Conservation (phyloP, 306 rosid species). For the Vigna radiata region DNA sequence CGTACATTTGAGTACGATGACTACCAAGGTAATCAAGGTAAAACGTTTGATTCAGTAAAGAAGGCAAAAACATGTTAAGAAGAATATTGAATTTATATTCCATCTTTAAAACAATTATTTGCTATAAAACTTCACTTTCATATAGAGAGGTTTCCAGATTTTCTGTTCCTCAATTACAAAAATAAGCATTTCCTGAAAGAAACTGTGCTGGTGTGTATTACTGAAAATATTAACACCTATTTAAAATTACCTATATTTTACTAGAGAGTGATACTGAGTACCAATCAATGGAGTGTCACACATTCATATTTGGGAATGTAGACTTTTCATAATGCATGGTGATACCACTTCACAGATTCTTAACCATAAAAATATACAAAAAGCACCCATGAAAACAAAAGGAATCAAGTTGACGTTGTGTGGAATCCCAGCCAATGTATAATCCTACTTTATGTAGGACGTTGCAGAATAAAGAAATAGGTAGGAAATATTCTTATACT, state of each 20-base stretch:
- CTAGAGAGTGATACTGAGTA: neutral
- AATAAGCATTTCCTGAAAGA: slow-evolving; percentile 4
- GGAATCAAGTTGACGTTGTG: neutral
- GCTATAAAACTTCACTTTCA: neutral
- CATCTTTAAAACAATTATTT: neutral
- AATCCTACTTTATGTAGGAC: slow-evolving; percentile 1
- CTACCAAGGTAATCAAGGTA: slow-evolving; percentile 1
- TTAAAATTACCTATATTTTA: neutral
- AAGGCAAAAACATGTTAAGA: neutral
- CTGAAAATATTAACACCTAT: neutral
- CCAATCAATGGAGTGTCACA: neutral
- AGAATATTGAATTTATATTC: neutral
- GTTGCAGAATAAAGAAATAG: slow-evolving; percentile 3
- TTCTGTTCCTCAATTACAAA: neutral
- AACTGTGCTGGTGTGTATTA: neutral
- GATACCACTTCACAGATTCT: slow-evolving; percentile 1
- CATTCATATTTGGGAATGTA: neutral
- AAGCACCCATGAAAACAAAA: neutral
- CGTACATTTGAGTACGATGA: slow-evolving; percentile 12
- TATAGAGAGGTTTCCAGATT: neutral
- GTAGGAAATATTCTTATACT: neutral
- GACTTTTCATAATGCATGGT: neutral
- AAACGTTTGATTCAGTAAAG: neutral
- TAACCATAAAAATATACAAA: neutral
- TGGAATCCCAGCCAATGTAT: neutral